phyloP scores from a whole-genome alignment of 139 green algal genomes.

The Chlorella sp. region DNA sequence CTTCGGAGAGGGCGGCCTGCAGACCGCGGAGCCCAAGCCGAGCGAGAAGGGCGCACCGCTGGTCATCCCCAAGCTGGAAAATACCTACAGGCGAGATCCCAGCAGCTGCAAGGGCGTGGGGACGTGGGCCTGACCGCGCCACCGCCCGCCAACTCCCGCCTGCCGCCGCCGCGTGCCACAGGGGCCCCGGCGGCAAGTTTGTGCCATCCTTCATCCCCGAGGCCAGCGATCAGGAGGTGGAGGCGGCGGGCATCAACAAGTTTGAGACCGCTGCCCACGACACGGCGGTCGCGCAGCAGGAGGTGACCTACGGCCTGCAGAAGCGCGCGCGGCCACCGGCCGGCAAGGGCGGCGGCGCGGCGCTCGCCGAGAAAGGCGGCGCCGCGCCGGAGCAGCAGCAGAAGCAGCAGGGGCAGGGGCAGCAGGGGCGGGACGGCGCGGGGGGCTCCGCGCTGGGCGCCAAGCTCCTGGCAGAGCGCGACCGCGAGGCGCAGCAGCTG shows the following conservation, averaged over 20 bases:
- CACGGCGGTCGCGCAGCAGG: constrained; percentile 17
- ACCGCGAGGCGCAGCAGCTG: constrained; percentile 23
- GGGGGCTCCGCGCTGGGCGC: too few relatives aligned
- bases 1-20: constrained; percentile 34
- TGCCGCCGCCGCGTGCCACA: not conserved
- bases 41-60: not conserved
- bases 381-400: constrained; percentile 7
- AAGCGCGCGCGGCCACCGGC: not conserved
- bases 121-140: not conserved
- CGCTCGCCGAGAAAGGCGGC: not conserved
- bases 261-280: constrained; percentile 41
- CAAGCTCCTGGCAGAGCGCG: too few relatives aligned
- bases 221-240: constrained; percentile 9
- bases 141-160: not conserved
- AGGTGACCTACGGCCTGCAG: constrained; percentile 35
- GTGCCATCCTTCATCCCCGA: constrained; percentile 35
- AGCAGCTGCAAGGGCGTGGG: not conserved
- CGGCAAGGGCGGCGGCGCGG: not conserved
- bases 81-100: constrained; percentile 35
- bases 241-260: constrained; percentile 36
- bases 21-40: constrained; percentile 2
- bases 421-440: not conserved
- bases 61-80: constrained; percentile 39
- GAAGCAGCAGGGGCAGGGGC: not conserved
- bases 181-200: constrained; percentile 6